Evolutionary conservation across 179 eudicot genomes (phyloP).

Genomic region (Pouteria campechiana): DNA sequence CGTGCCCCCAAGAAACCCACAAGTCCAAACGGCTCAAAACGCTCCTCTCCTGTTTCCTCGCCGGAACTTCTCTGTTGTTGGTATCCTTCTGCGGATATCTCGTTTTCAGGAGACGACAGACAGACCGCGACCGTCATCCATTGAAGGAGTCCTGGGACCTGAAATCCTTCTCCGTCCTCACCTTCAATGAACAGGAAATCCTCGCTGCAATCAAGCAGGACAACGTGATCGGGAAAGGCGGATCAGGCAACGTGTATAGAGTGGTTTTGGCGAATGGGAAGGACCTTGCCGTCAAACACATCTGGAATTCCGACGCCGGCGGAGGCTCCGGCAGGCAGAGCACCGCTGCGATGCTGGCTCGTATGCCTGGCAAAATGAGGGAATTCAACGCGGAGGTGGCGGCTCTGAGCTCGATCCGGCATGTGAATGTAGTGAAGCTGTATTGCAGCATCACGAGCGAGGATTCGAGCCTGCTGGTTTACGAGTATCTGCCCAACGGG

Average conservation of each 20-base stretch:
- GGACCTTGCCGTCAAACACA: constrained; percentile 82
- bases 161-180: constrained; percentile 68
- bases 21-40: constrained; percentile 8
- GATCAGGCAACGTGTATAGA: constrained; percentile 77
- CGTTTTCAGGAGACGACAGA: constrained; percentile 20
- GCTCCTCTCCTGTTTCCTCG: constrained; percentile 28
- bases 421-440: constrained; percentile 78
- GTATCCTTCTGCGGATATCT: constrained; percentile 21
- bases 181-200: constrained; percentile 72
- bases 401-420: constrained; percentile 72
- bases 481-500: constrained; percentile 84
- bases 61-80: constrained; percentile 22
- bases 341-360: constrained; percentile 44
- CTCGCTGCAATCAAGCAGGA: constrained; percentile 64
- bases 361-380: constrained; percentile 12
- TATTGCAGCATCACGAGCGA: constrained; percentile 82
- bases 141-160: constrained; percentile 79
- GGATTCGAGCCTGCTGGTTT: constrained; percentile 83
- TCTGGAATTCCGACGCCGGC: constrained; percentile 37
- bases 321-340: constrained; percentile 17
- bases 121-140: constrained; percentile 23
- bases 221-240: constrained; percentile 89
- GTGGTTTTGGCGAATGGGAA: constrained; percentile 42
- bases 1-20: constrained; percentile 29
- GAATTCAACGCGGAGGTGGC: constrained; percentile 83